These are phyloP conservation scores for Aspergillus cavernicola DNA, from an alignment of 495 filamentous ascomycete genomes.

Conservation along the genomic window DNA sequence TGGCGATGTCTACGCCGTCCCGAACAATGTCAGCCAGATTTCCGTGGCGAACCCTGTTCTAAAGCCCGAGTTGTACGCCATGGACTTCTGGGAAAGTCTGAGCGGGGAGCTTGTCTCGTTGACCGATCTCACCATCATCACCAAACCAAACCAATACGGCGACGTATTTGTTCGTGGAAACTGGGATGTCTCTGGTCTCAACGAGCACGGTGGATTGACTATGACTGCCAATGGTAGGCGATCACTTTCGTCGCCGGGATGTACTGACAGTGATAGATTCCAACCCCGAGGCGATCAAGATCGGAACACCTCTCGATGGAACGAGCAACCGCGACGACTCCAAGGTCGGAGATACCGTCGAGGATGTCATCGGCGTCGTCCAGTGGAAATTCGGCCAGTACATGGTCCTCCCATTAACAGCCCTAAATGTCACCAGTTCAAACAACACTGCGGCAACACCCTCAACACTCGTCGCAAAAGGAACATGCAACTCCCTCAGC, in stretches of 20 bases:
- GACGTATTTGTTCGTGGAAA: constrained; percentile 59
- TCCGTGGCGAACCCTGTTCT: constrained; percentile 52
- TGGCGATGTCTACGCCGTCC: constrained; percentile 44
- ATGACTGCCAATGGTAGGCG: constrained; percentile 38
- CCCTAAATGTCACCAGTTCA: constrained; percentile 36
- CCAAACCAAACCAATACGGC: constrained; percentile 52
- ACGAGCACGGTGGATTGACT: constrained; percentile 53
- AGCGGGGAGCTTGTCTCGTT: constrained; percentile 56
- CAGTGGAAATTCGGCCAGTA: constrained; percentile 58
- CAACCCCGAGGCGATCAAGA: constrained; percentile 60
- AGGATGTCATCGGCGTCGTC: constrained; percentile 56
- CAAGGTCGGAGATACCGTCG: constrained; percentile 53
- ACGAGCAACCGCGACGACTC: constrained; percentile 49
- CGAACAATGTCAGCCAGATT: constrained; percentile 48
- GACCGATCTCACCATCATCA: constrained; percentile 41
- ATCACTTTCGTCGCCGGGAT: not conserved
- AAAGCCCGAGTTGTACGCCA: constrained; percentile 49
- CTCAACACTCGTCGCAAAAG: constrained; percentile 39
- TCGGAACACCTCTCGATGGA: constrained; percentile 56
- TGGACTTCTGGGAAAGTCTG: constrained; percentile 65
- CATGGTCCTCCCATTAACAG: constrained; percentile 52
- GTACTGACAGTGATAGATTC: constrained; percentile 38
- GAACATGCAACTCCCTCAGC: constrained; percentile 48
- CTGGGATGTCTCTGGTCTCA: constrained; percentile 50
- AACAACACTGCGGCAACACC: constrained; percentile 27